A percentile compares a stretch with the other conserved stretches of the same genome.
Conservation (phyloP, 2,329 filamentous ascomycete species). For the Fusarium haematococcum region DNA sequence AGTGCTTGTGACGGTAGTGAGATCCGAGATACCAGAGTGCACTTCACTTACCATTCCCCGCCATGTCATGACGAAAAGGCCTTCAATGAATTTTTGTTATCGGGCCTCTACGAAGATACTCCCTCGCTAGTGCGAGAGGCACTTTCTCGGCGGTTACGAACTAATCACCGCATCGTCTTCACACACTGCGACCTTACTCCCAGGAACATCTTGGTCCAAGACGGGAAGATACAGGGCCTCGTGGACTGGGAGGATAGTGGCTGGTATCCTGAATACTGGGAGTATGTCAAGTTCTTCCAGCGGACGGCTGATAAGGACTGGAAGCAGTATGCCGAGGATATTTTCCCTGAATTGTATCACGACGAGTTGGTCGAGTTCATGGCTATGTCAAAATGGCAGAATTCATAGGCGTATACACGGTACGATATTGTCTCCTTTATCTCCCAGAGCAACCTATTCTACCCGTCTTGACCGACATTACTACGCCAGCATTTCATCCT, state of each 20-base stretch:
- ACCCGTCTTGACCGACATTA: background rate
- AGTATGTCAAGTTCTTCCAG: slow-evolving; percentile 50
- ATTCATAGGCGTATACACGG: slow-evolving; percentile 9
- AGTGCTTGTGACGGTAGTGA: slow-evolving; percentile 41
- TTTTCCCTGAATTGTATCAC: slow-evolving; percentile 42
- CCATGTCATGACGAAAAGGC: slow-evolving; percentile 36
- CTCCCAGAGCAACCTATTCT: background rate
- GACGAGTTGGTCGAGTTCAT: slow-evolving; percentile 44
- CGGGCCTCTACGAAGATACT: background rate
- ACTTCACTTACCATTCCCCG: slow-evolving; percentile 35
- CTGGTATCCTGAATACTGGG: slow-evolving; percentile 60
- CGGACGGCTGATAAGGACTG: slow-evolving; percentile 31
- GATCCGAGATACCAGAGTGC: slow-evolving; percentile 41
- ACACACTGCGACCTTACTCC: slow-evolving; percentile 63
- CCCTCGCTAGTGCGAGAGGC: background rate
- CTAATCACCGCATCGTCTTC: slow-evolving; percentile 53
- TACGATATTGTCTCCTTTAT: too few relatives aligned
- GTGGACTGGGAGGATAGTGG: slow-evolving; percentile 62
- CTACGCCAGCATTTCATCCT: background rate
- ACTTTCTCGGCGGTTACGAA: background rate
- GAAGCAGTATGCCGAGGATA: slow-evolving; percentile 33
- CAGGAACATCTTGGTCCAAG: slow-evolving; percentile 57
- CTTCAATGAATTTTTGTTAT: background rate
- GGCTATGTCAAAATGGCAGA: slow-evolving; percentile 39
- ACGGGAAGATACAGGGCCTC: slow-evolving; percentile 54